Percentiles rank a stretch among this genome's conserved stretches.
Evolutionary conservation across 768 basidiomycete genomes (phyloP).

Genomic region (Hygrophorus pudorinus): DNA sequence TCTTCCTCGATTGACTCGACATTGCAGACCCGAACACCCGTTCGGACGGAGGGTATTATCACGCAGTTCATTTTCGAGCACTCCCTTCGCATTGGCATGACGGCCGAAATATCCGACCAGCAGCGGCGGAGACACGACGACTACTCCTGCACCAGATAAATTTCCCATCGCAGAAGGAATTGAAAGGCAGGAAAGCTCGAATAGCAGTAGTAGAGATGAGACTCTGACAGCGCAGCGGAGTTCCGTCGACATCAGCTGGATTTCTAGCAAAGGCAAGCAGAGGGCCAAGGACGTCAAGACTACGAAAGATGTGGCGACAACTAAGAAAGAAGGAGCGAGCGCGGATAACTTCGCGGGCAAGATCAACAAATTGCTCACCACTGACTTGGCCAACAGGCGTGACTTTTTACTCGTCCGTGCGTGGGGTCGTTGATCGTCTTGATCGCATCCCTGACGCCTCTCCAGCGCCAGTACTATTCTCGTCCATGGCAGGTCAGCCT

Average conservation of each 20-base stretch:
- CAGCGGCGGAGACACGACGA: background rate
- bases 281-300: background rate
- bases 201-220: background rate
- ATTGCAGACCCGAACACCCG: slow-evolving; percentile 29
- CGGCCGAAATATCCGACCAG: slow-evolving; percentile 23
- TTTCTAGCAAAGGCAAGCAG: background rate
- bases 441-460: background rate
- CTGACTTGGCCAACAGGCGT: slow-evolving; percentile 36
- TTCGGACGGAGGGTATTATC: slow-evolving; percentile 35
- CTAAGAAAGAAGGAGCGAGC: background rate
- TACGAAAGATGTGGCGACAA: background rate
- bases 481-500: background rate
- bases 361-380: slow-evolving; percentile 68
- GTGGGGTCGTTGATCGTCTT: background rate
- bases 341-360: slow-evolving; percentile 53
- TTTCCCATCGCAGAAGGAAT: background rate
- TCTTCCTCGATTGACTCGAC: background rate
- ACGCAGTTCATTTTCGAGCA: slow-evolving; percentile 35
- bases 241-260: background rate
- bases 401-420: slow-evolving; percentile 24
- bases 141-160: background rate
- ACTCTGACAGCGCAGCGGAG: background rate
- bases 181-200: background rate
- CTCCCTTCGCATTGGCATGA: slow-evolving; percentile 51
- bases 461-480: background rate